Percentiles rank a stretch among this genome's conserved stretches.
Conservation (phyloP, 2,329 filamentous ascomycete species). For the Aspergillus cejpii region DNA sequence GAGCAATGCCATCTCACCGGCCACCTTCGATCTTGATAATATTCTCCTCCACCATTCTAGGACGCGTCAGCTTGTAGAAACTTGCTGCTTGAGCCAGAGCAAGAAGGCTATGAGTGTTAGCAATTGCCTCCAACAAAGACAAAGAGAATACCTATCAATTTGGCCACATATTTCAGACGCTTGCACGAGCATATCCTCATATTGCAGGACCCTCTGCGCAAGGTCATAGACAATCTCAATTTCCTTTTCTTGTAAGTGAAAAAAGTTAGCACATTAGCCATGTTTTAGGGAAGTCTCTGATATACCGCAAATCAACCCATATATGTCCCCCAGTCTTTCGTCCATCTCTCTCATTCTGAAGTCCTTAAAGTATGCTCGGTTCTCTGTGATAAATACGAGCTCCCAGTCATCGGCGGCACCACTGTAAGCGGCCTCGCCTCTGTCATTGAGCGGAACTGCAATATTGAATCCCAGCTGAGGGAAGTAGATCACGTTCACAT, state of each 20-base stretch:
- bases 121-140: not conserved
- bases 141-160: slow-evolving; percentile 55
- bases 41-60: slow-evolving; percentile 63
- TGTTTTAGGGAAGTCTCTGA: not conserved
- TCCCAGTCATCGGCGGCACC: slow-evolving; percentile 67
- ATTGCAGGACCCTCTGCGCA: slow-evolving; percentile 61
- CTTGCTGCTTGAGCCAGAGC: slow-evolving; percentile 72
- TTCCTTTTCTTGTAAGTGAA: slow-evolving; percentile 60
- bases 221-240: slow-evolving; percentile 81
- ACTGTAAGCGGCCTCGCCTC: slow-evolving; percentile 56
- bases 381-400: slow-evolving; percentile 65
- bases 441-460: slow-evolving; percentile 59
- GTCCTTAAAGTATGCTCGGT: slow-evolving; percentile 79
- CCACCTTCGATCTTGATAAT: slow-evolving; percentile 69
- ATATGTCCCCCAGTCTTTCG: slow-evolving; percentile 72
- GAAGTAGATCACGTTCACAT: slow-evolving; percentile 76
- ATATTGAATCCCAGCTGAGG: slow-evolving; percentile 89
- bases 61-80: slow-evolving; percentile 64
- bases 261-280: not conserved
- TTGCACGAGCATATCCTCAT: slow-evolving; percentile 58
- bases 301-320: slow-evolving; percentile 70
- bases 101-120: slow-evolving; percentile 53
- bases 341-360: slow-evolving; percentile 74
- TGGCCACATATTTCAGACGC: slow-evolving; percentile 81
- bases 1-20: slow-evolving; percentile 43